Percentiles rank a stretch among this genome's conserved stretches.
phyloP scores from a whole-genome alignment of 768 basidiomycete genomes.

The Psilocybe subaeruginosa region DNA sequence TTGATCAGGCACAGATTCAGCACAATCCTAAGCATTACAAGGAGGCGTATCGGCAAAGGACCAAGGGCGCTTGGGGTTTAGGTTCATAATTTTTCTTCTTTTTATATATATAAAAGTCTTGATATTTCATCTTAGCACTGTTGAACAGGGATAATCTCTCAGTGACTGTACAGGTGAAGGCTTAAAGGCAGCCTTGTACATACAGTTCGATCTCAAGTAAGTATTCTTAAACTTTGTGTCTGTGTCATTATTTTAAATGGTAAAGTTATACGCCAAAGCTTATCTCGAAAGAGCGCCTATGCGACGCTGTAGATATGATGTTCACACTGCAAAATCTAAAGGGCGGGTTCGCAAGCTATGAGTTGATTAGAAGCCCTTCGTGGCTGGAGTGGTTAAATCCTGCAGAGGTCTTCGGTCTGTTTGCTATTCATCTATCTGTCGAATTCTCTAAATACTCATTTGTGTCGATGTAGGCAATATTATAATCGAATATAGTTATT shows the following conservation, averaged over 20 bases:
- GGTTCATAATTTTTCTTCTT: conserved; percentile 34
- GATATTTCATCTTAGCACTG: conserved; percentile 57
- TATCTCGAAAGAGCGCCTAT: conserved; percentile 76
- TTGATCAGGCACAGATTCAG: conserved; percentile 73
- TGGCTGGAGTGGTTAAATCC: conserved; percentile 90
- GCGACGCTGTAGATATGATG: conserved; percentile 85
- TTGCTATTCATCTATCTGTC: conserved; percentile 7
- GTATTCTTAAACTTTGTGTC: conserved; percentile 28
- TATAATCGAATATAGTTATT: conserved; percentile 95
- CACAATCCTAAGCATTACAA: conserved; percentile 69
- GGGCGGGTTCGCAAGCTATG: conserved; percentile 95
- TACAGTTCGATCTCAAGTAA: conserved; percentile 82
- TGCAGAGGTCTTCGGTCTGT: conserved; percentile 92
- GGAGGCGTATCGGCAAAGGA: conserved; percentile 65
- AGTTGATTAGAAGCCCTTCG: conserved; percentile 78
- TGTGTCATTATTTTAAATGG: not conserved
- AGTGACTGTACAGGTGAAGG: conserved; percentile 97
- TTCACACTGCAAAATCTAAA: conserved; percentile 83
- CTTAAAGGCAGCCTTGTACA: conserved; percentile 85
- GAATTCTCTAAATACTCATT: not conserved
- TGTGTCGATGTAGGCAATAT: conserved; percentile 66
- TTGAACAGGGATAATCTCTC: conserved; percentile 93
- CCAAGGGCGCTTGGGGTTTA: conserved; percentile 71
- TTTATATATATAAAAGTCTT: not conserved
- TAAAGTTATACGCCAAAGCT: conserved; percentile 74